phyloP scores from a whole-genome alignment of 306 rosid species.

The Lablab purpureus region DNA sequence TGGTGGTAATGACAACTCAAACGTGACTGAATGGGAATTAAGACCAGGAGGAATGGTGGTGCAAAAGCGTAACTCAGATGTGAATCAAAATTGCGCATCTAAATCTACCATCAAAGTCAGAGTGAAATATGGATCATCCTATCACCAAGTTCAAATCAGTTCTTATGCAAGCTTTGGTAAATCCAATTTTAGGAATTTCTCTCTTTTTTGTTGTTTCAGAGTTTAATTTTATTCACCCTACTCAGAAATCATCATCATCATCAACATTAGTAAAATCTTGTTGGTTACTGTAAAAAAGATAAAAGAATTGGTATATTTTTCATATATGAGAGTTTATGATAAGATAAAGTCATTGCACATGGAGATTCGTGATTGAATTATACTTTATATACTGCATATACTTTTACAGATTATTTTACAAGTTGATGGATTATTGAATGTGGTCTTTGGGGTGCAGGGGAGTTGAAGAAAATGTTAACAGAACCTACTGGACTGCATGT shows the following conservation, averaged over 20 bases:
- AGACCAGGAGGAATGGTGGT: conserved; percentile 96
- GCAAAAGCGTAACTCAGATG: conserved; percentile 66
- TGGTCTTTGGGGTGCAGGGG: conserved; percentile 62
- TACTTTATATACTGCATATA: not conserved
- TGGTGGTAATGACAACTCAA: conserved; percentile 19
- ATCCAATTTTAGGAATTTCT: not conserved
- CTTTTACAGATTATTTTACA: not conserved
- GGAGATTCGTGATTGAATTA: not conserved
- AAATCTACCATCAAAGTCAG: conserved; percentile 61
- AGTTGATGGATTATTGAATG: not conserved
- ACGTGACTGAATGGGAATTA: conserved; percentile 60
- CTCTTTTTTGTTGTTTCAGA: not conserved
- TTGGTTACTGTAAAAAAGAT: not conserved
- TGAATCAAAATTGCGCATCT: conserved; percentile 43
- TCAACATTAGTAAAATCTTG: not conserved
- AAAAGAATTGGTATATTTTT: no score
- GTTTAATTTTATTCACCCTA: not conserved
- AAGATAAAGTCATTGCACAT: no score
- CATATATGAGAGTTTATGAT: no score
- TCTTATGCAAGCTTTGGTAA: conserved; percentile 92
- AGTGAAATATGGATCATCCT: conserved; percentile 69
- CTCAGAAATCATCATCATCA: not conserved
- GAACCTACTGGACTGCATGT: conserved; percentile 71
- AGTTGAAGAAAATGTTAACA: conserved; percentile 83
- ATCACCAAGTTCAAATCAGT: conserved; percentile 65